Conservation (phyloP, 441 rosid genomes). For the Manihot esculenta region DNA sequence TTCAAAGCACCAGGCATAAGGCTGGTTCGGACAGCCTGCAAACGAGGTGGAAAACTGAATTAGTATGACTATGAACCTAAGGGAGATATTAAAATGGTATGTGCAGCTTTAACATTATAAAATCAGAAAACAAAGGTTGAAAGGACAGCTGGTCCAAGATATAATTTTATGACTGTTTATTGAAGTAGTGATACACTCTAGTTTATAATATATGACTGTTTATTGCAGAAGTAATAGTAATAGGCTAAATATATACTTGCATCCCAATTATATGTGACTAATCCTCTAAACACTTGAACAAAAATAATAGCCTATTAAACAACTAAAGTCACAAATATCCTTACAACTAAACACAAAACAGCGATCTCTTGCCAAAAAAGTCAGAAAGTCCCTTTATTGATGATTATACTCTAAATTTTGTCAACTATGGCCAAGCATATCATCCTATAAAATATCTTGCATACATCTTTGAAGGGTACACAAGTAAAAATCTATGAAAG, state of each 20-base stretch:
- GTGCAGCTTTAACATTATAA: neutral
- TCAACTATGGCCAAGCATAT: too few species aligned
- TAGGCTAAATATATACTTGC: too few species aligned
- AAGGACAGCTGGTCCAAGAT: neutral
- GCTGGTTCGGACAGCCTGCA: conserved; percentile 70
- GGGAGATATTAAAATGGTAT: neutral
- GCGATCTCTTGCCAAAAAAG: too few species aligned
- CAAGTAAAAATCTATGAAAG: neutral
- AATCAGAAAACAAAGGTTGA: neutral
- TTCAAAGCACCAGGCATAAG: conserved; percentile 94
- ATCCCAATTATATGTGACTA: too few species aligned
- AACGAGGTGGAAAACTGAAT: neutral
- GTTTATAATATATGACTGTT: too few species aligned
- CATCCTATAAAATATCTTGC: too few species aligned
- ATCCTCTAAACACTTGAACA: too few species aligned
- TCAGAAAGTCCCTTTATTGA: too few species aligned
- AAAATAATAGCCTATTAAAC: too few species aligned
- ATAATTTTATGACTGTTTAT: neutral
- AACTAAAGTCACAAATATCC: too few species aligned
- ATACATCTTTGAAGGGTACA: neutral
- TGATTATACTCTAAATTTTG: too few species aligned
- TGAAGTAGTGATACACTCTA: neutral
- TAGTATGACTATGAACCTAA: neutral
- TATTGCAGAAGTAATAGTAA: neutral
- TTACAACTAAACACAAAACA: too few species aligned